A percentile compares a stretch with the other conserved stretches of the same genome.
Evolutionary conservation across 2,329 filamentous ascomycete genomes (phyloP).

Genomic region (Cercospora sp.): DNA sequence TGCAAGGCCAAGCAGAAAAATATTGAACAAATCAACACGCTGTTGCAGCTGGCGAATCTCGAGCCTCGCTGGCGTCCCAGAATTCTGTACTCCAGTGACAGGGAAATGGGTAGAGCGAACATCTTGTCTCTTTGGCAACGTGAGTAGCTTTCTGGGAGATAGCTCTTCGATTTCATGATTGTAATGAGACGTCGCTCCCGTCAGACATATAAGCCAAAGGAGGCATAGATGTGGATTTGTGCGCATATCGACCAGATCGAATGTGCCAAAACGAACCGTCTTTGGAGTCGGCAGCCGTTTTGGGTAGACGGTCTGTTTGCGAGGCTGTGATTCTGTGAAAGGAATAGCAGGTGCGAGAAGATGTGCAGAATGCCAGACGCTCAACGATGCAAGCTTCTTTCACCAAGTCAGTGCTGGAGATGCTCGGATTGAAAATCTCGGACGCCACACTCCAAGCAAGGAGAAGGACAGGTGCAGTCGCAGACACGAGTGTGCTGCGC

Average conservation of each 20-base stretch:
- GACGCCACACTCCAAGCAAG: not conserved
- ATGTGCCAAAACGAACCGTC: not conserved
- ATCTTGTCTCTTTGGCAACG: conserved; percentile 23
- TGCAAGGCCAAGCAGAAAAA: conserved; percentile 74
- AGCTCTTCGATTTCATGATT: conserved; percentile 26
- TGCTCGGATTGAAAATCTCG: not conserved
- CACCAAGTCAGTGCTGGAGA: not conserved
- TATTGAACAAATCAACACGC: conserved; percentile 68
- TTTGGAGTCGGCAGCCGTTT: not conserved
- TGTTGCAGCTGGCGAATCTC: conserved; percentile 68
- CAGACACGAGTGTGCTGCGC: not conserved
- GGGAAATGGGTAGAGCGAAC: conserved; percentile 23
- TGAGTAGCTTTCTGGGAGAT: not conserved
- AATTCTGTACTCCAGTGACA: conserved; percentile 37
- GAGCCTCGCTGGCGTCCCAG: conserved; percentile 50
- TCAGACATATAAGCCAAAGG: not conserved
- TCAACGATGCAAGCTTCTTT: not conserved
- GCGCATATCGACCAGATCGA: not conserved
- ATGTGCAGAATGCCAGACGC: not conserved
- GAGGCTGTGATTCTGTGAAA: not conserved
- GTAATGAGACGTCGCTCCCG: conserved; percentile 15
- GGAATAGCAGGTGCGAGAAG: not conserved
- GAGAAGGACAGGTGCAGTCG: not conserved
- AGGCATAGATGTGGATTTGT: not conserved
- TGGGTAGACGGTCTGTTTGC: not conserved